Evolutionary conservation across 1,284 basidiomycete genomes (phyloP), one percentile per base, ranked within the genome.

Genomic region (Apiotrichum domesticum): DNA sequence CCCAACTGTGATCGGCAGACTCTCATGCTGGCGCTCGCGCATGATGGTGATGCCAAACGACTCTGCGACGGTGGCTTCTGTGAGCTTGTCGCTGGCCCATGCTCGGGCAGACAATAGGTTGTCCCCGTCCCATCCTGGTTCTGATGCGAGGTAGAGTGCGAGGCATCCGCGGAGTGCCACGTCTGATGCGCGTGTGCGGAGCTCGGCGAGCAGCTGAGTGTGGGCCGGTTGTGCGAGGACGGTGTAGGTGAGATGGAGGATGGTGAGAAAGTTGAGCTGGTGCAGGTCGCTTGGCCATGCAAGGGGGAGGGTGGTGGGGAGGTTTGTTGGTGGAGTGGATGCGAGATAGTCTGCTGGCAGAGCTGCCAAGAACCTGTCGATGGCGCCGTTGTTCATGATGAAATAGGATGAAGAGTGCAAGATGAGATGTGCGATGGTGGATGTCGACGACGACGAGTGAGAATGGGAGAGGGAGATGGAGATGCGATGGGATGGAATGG

Each of bases 1-100:
- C 4, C 69, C 69, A 1, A 71, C 66, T n/a, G 66, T 61, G 2
- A 62, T 65, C 11, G 57, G 57, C 58, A 72, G 59, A 4, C 58
- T 62, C 61, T 69, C 66, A 49, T 70, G 68, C 46, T 66, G 60
- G n/a, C 58, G 62, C 53, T 72, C 70, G 15, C 58, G 46, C 52
- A 67, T 62, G 15, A 66, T 57, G 37, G 62, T 50, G 46, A 70
- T 58, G 4, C 62, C 62, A 48, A 72, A 72, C 55, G 61, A 59
- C 56, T 70, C 69, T 10, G 53, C 56, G 4, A 70, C 49, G 39
- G 56, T 58, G 29, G 40, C 56, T 49, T 67, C 63, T 44, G 45
- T 51, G 47, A 70, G 35, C 42, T 50, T 48, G 9, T 57, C 63
- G 4, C 21, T 37, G 7, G 56, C 57, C 66, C 68, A 69, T 4